These are phyloP conservation scores for Ophiostoma novo-ulmi DNA, from an alignment of 2,329 filamentous ascomycete genomes.

Conservation along the genomic window DNA sequence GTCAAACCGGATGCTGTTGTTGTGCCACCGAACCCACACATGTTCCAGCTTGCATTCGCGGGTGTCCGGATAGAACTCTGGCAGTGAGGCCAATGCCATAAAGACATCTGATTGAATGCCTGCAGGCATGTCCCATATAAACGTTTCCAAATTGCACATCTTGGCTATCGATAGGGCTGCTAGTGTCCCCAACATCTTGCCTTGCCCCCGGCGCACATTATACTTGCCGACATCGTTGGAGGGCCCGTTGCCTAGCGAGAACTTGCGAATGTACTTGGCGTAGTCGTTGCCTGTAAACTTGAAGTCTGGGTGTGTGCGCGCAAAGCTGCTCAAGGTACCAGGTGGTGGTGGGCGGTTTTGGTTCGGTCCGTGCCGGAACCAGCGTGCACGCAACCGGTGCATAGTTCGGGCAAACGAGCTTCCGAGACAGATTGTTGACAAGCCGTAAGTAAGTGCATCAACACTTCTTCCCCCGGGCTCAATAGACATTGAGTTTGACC, in stretches of 20 bases:
- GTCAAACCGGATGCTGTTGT: constrained; percentile 51
- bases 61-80: constrained; percentile 53
- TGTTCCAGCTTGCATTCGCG: constrained; percentile 62
- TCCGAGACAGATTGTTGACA: constrained; percentile 73
- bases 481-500: constrained; percentile 66
- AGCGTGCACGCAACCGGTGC: constrained; percentile 33
- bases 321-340: neutral
- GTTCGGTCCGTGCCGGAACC: constrained; percentile 3
- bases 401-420: constrained; percentile 41
- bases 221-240: constrained; percentile 75
- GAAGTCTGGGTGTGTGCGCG: neutral
- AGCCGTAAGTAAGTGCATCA: constrained; percentile 75
- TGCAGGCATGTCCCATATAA: constrained; percentile 86
- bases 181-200: constrained; percentile 82
- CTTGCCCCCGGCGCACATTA: constrained; percentile 73
- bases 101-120: constrained; percentile 77
- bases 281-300: constrained; percentile 57
- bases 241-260: constrained; percentile 78
- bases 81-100: constrained; percentile 68
- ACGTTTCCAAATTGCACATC: constrained; percentile 76
- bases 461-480: constrained; percentile 65
- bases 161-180: constrained; percentile 73
- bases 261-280: constrained; percentile 72
- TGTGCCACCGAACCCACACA: constrained; percentile 79
- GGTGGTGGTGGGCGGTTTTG: constrained; percentile 22